Conservation (phyloP, 805 yeast species). For the Nakazawaea molendinolei region DNA sequence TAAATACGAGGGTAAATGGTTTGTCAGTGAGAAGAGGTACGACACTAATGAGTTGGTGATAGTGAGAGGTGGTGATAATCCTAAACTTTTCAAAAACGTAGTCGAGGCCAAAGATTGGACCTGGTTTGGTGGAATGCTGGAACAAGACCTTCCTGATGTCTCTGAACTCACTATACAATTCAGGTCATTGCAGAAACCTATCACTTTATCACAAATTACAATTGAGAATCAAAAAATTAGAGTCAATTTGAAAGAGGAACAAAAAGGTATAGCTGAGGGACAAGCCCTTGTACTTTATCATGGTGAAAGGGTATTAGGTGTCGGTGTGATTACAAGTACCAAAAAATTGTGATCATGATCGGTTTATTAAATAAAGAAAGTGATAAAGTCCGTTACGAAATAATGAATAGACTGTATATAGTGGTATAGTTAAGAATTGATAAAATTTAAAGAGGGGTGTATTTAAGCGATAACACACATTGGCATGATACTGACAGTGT, state of each 20-base stretch:
- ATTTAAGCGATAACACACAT: conserved; percentile 9
- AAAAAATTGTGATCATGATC: background rate
- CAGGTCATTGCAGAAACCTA: conserved; percentile 66
- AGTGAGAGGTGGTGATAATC: conserved; percentile 61
- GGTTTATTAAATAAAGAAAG: too few relatives aligned
- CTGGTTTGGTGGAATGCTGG: conserved; percentile 34
- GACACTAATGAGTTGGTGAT: conserved; percentile 70
- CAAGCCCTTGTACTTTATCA: conserved; percentile 75
- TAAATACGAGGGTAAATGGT: conserved; percentile 73
- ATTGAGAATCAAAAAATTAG: conserved; percentile 16
- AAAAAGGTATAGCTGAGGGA: conserved; percentile 84
- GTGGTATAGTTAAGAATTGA: too few relatives aligned
- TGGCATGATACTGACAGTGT: background rate
- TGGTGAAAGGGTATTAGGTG: conserved; percentile 62
- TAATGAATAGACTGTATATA: background rate
- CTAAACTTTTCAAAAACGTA: conserved; percentile 40
- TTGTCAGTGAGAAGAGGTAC: conserved; percentile 63
- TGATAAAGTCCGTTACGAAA: too few relatives aligned
- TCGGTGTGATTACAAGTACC: conserved; percentile 32
- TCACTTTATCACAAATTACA: conserved; percentile 24
- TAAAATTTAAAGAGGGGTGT: too few relatives aligned
- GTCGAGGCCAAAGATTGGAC: conserved; percentile 39
- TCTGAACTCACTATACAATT: conserved; percentile 47
- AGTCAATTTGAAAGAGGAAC: conserved; percentile 36
- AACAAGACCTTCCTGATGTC: conserved; percentile 10